Percentiles rank a stretch among this genome's conserved stretches.
Conservation (phyloP, 2,329 filamentous ascomycete species). For the Plenodomus biglobosus region DNA sequence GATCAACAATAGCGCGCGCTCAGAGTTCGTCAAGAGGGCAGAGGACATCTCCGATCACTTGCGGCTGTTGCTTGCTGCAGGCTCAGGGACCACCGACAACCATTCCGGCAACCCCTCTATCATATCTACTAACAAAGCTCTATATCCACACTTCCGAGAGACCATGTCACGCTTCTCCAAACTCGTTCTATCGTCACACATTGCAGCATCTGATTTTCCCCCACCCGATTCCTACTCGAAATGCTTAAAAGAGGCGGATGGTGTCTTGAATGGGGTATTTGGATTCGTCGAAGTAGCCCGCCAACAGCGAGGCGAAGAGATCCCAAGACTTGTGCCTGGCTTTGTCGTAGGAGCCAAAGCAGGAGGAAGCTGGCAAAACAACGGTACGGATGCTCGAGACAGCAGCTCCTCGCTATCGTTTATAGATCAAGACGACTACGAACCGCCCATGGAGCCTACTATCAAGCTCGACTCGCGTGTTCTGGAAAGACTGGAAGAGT, state of each 20-base stretch:
- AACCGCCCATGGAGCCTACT: conserved; percentile 70
- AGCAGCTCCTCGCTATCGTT: conserved; percentile 67
- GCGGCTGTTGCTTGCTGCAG: conserved; percentile 87
- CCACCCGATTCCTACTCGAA: conserved; percentile 92
- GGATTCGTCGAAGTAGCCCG: conserved; percentile 95
- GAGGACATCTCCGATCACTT: conserved; percentile 98
- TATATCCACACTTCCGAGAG: conserved; percentile 96
- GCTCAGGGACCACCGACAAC: conserved; percentile 96
- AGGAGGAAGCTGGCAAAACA: conserved; percentile 84
- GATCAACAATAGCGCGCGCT: conserved; percentile 78
- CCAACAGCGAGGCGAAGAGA: conserved; percentile 89
- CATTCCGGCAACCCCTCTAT: conserved; percentile 99
- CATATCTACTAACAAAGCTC: conserved; percentile 94
- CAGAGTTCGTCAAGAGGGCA: conserved; percentile 90
- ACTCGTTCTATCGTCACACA: conserved; percentile 94
- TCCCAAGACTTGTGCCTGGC: conserved; percentile 87
- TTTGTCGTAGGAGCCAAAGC: conserved; percentile 84
- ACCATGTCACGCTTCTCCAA: conserved; percentile 99
- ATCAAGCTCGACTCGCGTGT: conserved; percentile 73
- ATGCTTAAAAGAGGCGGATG: conserved; percentile 95
- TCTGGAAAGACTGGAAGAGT: conserved; percentile 80
- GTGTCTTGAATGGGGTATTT: conserved; percentile 88
- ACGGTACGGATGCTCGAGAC: conserved; percentile 65
- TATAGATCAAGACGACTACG: conserved; percentile 83
- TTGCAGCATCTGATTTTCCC: conserved; percentile 93